Percentiles rank a stretch among this genome's conserved stretches.
phyloP scores from a whole-genome alignment of 306 rosid species.

The Casuarina equisetifolia region DNA sequence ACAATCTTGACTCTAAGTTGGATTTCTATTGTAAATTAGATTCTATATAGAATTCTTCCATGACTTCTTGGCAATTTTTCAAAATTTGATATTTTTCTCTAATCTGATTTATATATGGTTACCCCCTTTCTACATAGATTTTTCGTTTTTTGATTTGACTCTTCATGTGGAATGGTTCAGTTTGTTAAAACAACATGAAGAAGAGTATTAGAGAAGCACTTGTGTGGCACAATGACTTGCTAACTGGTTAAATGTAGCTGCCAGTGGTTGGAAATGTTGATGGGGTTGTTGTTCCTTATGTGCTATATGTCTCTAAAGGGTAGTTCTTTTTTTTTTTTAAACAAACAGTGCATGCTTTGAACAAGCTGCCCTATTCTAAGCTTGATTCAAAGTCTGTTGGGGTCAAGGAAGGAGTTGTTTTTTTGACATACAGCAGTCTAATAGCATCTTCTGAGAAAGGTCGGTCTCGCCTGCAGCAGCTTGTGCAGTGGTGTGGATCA shows the following conservation, averaged over 20 bases:
- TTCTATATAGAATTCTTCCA: neutral
- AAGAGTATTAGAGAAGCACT: neutral
- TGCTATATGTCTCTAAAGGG: neutral
- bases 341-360: slow-evolving; percentile 89
- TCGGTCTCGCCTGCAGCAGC: slow-evolving; percentile 91
- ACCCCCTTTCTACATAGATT: neutral
- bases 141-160: neutral
- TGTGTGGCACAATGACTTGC: neutral
- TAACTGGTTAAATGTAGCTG: neutral
- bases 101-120: neutral
- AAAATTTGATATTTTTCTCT: neutral
- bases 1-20: neutral
- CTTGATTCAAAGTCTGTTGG: slow-evolving; percentile 97
- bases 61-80: neutral
- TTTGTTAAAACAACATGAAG: neutral
- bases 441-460: slow-evolving; percentile 98
- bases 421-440: slow-evolving; percentile 91
- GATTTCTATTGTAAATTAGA: neutral
- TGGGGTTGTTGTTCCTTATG: neutral
- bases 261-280: neutral
- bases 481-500: slow-evolving; percentile 93
- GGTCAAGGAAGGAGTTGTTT: slow-evolving; percentile 89
- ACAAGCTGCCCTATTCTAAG: slow-evolving; percentile 98
- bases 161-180: neutral
- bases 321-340: slow-evolving; percentile 16